These are phyloP conservation scores for Priceomyces carsonii DNA, from an alignment of 805 yeast genomes.

Conservation along the genomic window DNA sequence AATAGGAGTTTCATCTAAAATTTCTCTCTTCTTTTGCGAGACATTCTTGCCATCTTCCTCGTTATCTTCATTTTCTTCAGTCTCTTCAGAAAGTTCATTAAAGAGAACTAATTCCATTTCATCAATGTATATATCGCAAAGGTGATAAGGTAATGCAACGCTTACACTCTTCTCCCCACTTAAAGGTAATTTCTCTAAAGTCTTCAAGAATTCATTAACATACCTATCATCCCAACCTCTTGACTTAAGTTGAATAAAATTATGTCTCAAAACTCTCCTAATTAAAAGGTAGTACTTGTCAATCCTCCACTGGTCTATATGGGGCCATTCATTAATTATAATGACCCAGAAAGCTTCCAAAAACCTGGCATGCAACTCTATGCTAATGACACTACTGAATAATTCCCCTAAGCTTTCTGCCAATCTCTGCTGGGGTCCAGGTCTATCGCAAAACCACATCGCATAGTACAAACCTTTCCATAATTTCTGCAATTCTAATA, in stretches of 20 bases:
- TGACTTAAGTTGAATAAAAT: slow-evolving; percentile 53
- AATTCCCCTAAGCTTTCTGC: slow-evolving; percentile 70
- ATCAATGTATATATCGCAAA: slow-evolving; percentile 80
- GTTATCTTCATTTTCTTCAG: slow-evolving; percentile 28
- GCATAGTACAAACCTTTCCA: slow-evolving; percentile 97
- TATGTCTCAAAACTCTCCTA: slow-evolving; percentile 71
- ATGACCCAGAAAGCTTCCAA: slow-evolving; percentile 79
- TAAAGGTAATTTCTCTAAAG: slow-evolving; percentile 47
- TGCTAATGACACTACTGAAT: slow-evolving; percentile 45
- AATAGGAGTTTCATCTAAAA: slow-evolving; percentile 53
- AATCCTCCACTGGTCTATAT: slow-evolving; percentile 79
- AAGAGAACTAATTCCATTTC: slow-evolving; percentile 74
- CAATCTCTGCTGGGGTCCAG: slow-evolving; percentile 84
- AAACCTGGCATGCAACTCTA: slow-evolving; percentile 49
- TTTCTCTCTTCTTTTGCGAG: slow-evolving; percentile 26
- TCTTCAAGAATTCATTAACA: slow-evolving; percentile 46
- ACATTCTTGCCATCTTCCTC: slow-evolving; percentile 19
- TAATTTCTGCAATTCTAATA: slow-evolving; percentile 69
- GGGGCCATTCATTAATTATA: slow-evolving; percentile 78
- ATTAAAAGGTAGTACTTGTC: slow-evolving; percentile 84
- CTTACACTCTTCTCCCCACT: slow-evolving; percentile 63
- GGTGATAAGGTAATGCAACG: slow-evolving; percentile 78
- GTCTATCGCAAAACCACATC: slow-evolving; percentile 97
- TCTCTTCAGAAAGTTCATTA: slow-evolving; percentile 47
- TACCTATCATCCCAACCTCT: slow-evolving; percentile 56